phyloP scores from a whole-genome alignment of 345 rosid species.

The Eucalyptus tenuipes region DNA sequence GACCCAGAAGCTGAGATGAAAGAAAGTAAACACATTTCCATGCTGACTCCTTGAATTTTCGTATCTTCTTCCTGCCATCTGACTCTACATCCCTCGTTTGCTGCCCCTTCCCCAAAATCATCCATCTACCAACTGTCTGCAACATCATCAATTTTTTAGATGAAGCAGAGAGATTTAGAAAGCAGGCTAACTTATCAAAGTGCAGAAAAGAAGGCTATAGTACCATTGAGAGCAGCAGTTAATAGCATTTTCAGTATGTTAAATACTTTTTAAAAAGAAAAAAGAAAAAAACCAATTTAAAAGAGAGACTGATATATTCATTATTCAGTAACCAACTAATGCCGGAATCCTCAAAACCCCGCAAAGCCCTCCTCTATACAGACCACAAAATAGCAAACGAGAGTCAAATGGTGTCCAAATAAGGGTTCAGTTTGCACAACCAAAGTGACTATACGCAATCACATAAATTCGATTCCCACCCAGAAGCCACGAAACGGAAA shows the following conservation, averaged over 20 bases:
- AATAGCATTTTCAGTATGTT: neutral
- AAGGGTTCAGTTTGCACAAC: neutral
- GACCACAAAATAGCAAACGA: neutral
- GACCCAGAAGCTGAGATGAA: conserved; percentile 74
- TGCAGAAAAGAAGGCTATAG: neutral
- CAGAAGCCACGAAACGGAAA: neutral
- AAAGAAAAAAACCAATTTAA: neutral
- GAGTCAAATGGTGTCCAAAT: neutral
- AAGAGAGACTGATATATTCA: neutral
- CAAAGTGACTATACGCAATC: neutral
- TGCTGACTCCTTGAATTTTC: conserved; percentile 94
- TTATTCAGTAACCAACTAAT: neutral
- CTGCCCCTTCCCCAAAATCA: conserved; percentile 43
- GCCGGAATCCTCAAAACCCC: neutral
- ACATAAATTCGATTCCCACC: neutral
- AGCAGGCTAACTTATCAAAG: neutral
- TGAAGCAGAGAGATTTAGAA: neutral
- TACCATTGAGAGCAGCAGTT: neutral
- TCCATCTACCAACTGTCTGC: conserved; percentile 48
- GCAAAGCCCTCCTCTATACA: neutral
- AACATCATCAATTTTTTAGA: neutral
- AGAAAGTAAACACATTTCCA: conserved; percentile 88
- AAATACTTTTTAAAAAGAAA: neutral
- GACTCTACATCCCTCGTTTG: conserved; percentile 1
- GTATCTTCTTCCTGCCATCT: conserved; percentile 35